Percentiles rank a stretch among this genome's conserved stretches.
phyloP scores from a whole-genome alignment of 148 eudicot species.

The Rheum nobile region DNA sequence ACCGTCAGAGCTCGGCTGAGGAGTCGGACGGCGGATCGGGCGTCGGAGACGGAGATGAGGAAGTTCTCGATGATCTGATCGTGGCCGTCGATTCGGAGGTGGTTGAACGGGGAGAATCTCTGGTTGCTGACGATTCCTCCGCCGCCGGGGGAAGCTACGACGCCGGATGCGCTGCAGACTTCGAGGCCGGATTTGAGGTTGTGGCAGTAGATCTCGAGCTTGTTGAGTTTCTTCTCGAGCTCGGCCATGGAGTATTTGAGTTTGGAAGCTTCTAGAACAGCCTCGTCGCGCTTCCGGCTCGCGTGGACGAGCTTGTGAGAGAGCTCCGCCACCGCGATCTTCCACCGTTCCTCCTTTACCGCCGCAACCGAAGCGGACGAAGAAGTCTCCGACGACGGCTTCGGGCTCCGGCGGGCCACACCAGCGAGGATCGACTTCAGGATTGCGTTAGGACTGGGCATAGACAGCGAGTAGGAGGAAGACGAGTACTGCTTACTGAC shows the following conservation, averaged over 20 bases:
- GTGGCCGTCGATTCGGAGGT: constrained; percentile 10
- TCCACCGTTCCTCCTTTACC: constrained; percentile 58
- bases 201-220: constrained; percentile 65
- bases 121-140: not conserved
- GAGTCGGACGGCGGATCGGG: constrained; percentile 50
- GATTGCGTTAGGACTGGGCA: constrained; percentile 42
- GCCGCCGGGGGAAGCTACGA: not conserved
- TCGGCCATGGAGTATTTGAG: constrained; percentile 66
- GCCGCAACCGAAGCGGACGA: constrained; percentile 14
- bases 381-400: constrained; percentile 9
- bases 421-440: constrained; percentile 49
- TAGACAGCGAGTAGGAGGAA: not conserved
- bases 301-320: constrained; percentile 62
- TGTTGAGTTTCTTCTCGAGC: constrained; percentile 72
- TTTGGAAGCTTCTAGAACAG: constrained; percentile 59
- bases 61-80: constrained; percentile 53
- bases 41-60: constrained; percentile 47
- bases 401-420: constrained; percentile 48
- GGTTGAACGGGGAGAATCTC: constrained; percentile 9
- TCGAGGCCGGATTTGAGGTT: constrained; percentile 63
- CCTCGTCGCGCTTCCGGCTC: constrained; percentile 63
- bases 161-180: constrained; percentile 14
- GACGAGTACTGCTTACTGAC: not conserved
- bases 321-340: constrained; percentile 49
- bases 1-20: constrained; percentile 49